Base-by-base conservation (phyloP, 495 filamentous ascomycete species). In the Delitschia confertaspora region DNA sequence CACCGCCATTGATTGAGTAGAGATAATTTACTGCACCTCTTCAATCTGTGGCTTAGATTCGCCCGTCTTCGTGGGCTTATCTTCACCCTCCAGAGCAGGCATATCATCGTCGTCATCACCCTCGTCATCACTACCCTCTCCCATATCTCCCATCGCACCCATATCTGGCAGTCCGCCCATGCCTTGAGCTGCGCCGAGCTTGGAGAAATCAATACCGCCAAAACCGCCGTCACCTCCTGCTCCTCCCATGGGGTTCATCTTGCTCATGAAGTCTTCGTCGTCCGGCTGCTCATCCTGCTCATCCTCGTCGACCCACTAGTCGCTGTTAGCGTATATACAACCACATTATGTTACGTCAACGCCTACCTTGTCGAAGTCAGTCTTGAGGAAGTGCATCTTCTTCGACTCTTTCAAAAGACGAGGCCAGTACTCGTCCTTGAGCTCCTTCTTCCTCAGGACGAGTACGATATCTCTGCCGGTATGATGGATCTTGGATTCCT, bases 251-350 rank as follows among this genome's bases (percentile, higher is more conserved):
- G 79, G 78, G 48, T 73, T 80, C 62, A 89, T 79, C 63, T 74
- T 71, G 61, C 69, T 70, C 56, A 74, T 74, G 51, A 73, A 75
- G 53, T 65, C 64, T 60, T 93, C 86, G 23, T 95, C 87, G 26
- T 95, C 89, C 17, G 72, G 67, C 13, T 69, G 80, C 57, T 82
- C 86, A 57, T 95, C 83, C 69, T 98, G 91, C 74, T 98, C 91
- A 64, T 98, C 91, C 78, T 96, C 91, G 63, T 96, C 93, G 54
- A 98, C 88, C 93, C 93, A 98, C 87, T 86, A 48, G 1, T 21
- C 10, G 32, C 7, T 24, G 32, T 46, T 45, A 55, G 33, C 36
- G 13, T 16, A 2, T 24, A 41, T 36, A 38, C 30, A 41, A 22
- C 42, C 10, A 33, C 17, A 11, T 48, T 33, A 39, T 30, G 29